Evolutionary conservation across 306 rosid genomes (phyloP), one percentile per base, ranked within the genome.

Genomic region (Acacia acuminata): DNA sequence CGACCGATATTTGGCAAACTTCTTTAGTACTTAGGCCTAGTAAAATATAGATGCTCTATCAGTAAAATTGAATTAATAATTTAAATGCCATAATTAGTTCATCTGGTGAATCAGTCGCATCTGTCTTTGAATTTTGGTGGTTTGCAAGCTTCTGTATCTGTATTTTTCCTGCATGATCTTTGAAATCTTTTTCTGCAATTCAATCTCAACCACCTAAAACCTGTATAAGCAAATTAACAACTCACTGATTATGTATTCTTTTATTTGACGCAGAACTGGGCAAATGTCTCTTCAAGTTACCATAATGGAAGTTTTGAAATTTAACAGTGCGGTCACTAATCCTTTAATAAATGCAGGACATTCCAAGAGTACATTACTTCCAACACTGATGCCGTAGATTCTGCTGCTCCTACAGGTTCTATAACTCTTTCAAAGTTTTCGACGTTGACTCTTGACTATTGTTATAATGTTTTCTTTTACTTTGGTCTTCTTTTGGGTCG

Each of bases 261-360:
- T 68, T 30, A 76, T 34, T 70, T 36, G 66, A 44, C 77, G 24
- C 44, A 36, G 19, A 79, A 43, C 42, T 76, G 51, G 44, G 70
- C 34, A 50, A n/a, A n/a, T 50, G 43, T 77, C 79, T 51, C 22
- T 22, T 22, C 48, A 22, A 30, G 69, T 47, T 73, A 50, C 20
- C 53, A 48, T 25, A 61, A 75, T 13, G 30, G 78, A 43, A 38
- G 24, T 22, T 76, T 34, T 48, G 32, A 68, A 64, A 65, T 4
- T 69, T 75, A 74, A 60, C 55, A n/a, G 22, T 36, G 20, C 42
- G 13, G 45, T 70, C 42, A 45, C 74, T 71, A 34, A 56, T 70
- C 20, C 83, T 36, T 75, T n/a, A 40, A 78, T 76, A 56, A 77
- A 60, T 80, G 76, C 90, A 95, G 98, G 90, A 86, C 88, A 71